Conservation (phyloP, 352 stramenopile species). For the Phytophthora pini region DNA sequence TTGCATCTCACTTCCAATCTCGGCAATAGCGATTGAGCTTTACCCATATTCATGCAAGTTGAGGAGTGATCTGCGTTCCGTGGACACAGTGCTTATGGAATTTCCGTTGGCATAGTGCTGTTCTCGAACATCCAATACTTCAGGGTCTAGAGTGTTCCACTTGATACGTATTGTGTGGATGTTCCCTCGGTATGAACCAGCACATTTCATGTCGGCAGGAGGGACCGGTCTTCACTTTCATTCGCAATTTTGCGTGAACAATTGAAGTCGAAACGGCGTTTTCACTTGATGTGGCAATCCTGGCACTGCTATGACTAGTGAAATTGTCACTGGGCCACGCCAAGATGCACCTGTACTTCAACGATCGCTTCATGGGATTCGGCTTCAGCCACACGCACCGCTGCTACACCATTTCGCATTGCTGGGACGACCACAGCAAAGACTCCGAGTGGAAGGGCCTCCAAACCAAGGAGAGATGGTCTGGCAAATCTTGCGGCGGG, state of each 20-base stretch:
- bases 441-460: background rate
- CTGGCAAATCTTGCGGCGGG: slow-evolving; percentile 1
- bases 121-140: background rate
- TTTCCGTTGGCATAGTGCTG: background rate
- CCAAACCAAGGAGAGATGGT: background rate
- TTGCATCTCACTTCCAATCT: slow-evolving; percentile 44
- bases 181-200: slow-evolving; percentile 2
- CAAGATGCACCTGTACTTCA: slow-evolving; percentile 8
- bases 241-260: background rate
- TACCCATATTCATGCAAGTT: background rate
- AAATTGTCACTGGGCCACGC: background rate
- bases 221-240: background rate
- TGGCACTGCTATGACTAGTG: background rate
- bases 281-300: background rate
- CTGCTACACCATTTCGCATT: slow-evolving; percentile 14
- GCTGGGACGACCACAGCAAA: slow-evolving; percentile 11
- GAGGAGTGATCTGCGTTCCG: background rate
- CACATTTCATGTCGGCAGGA: background rate
- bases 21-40: background rate
- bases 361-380: slow-evolving; percentile 3
- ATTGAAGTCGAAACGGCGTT: background rate
- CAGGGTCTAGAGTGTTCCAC: background rate
- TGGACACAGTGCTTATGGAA: no score
- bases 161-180: background rate
- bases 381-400: slow-evolving; percentile 7